These are phyloP conservation scores for Coemansia biformis DNA, from an alignment of 192 early-diverging fungal species.

Conservation along the genomic window DNA sequence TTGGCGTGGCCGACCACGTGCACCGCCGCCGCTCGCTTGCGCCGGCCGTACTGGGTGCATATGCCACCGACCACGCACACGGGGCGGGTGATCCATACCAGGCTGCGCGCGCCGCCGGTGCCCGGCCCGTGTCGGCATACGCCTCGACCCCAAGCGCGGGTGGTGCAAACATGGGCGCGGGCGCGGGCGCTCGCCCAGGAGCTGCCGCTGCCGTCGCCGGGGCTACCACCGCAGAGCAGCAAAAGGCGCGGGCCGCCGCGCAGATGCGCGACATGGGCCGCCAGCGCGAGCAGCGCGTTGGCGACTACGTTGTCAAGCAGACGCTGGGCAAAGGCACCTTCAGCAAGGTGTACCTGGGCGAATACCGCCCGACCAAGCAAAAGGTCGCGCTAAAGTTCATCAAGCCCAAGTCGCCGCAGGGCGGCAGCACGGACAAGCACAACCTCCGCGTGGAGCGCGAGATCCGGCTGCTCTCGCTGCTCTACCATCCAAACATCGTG, in stretches of 20 bases:
- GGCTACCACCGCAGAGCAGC: constrained; percentile 2
- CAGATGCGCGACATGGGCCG: constrained; percentile 26
- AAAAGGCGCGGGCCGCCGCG: constrained; percentile 1
- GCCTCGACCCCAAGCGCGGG: too few relatives aligned
- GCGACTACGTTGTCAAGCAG: constrained; percentile 47
- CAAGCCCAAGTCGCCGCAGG: constrained; percentile 49
- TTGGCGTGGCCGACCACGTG: constrained; percentile 30
- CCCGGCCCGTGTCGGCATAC: constrained; percentile 26
- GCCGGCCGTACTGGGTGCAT: constrained; percentile 26
- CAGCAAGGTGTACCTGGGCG: constrained; percentile 50
- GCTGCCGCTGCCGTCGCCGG: neutral
- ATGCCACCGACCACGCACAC: constrained; percentile 17
- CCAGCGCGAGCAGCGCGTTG: constrained; percentile 35
- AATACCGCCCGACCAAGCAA: constrained; percentile 43
- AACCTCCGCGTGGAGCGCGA: constrained; percentile 77
- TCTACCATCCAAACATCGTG: constrained; percentile 88
- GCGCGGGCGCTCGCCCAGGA: neutral
- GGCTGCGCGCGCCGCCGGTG: constrained; percentile 20
- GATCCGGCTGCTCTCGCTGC: constrained; percentile 71
- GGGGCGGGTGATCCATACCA: constrained; percentile 27
- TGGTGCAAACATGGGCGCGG: constrained; percentile 8
- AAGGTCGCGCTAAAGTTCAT: constrained; percentile 67
- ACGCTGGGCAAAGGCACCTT: constrained; percentile 50
- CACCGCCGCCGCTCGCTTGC: constrained; percentile 39
- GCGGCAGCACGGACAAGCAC: constrained; percentile 58